Evolutionary conservation across 805 yeast species (phyloP).

Genomic region (Wickerhamiella azyma): DNA sequence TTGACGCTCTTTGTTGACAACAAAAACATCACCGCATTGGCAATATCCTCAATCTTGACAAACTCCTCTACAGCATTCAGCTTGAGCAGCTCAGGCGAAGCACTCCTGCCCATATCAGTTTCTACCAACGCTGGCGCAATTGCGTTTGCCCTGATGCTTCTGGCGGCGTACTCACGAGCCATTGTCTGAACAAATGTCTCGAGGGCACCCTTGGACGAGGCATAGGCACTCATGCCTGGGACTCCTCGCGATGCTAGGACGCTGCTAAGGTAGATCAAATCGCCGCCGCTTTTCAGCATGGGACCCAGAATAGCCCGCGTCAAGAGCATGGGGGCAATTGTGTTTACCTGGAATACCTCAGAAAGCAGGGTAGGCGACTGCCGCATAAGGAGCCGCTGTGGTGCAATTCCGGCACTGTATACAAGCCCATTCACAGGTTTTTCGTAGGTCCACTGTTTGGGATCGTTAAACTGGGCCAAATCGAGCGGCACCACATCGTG

Average conservation of each 20-base stretch:
- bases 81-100: conserved; percentile 4
- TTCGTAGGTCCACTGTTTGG: background rate
- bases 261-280: conserved; percentile 55
- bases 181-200: conserved; percentile 45
- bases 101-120: conserved; percentile 41
- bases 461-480: conserved; percentile 7
- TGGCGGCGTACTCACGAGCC: conserved; percentile 44
- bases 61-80: conserved; percentile 12
- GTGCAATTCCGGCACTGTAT: conserved; percentile 48
- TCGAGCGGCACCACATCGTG: conserved; percentile 15
- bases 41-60: conserved; percentile 13
- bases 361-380: conserved; percentile 32
- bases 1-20: conserved; percentile 12
- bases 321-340: conserved; percentile 47
- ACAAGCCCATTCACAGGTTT: conserved; percentile 33
- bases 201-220: conserved; percentile 60
- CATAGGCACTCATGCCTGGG: conserved; percentile 49
- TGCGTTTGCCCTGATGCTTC: conserved; percentile 46
- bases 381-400: conserved; percentile 35
- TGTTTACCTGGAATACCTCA: conserved; percentile 39
- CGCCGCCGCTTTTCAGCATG: conserved; percentile 32
- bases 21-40: conserved; percentile 15
- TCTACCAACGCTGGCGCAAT: conserved; percentile 54
- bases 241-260: conserved; percentile 32
- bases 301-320: conserved; percentile 39